phyloP scores from a whole-genome alignment of 352 stramenopile genomes.

The Globisporangium nagaii region DNA sequence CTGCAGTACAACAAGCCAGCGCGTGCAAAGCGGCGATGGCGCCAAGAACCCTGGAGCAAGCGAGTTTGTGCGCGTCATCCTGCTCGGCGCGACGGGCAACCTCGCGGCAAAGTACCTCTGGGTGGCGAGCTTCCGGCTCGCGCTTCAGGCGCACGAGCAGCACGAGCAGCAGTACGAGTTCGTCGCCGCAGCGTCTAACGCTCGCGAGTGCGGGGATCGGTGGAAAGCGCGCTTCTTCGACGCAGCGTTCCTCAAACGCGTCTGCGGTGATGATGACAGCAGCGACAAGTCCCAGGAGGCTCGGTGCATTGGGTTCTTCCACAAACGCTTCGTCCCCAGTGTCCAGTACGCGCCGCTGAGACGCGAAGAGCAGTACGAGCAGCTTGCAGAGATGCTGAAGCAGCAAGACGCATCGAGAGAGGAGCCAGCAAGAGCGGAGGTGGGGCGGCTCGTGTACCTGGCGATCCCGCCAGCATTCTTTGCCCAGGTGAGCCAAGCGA shows the following conservation, averaged over 20 bases:
- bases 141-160: conserved; percentile 18
- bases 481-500: conserved; percentile 37
- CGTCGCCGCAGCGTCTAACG: conserved; percentile 37
- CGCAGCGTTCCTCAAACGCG: conserved; percentile 19
- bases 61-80: conserved; percentile 35
- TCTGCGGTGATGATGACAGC: conserved; percentile 21
- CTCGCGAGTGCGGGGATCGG: conserved; percentile 13
- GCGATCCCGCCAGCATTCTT: conserved; percentile 75
- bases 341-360: conserved; percentile 43
- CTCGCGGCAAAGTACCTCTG: conserved; percentile 83
- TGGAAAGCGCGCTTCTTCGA: conserved; percentile 42
- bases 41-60: neutral
- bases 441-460: conserved; percentile 64
- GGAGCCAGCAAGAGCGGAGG: conserved; percentile 11
- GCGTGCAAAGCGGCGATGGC: neutral
- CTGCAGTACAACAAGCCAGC: neutral
- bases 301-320: conserved; percentile 29
- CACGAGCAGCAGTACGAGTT: conserved; percentile 19
- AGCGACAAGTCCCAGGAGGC: neutral
- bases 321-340: conserved; percentile 25
- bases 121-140: conserved; percentile 61
- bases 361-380: conserved; percentile 23
- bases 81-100: conserved; percentile 72
- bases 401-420: neutral
- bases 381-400: conserved; percentile 12